Evolutionary conservation across 208 protist species (phyloP), one percentile per base, ranked within the genome.

Genomic region (Leishmania gerbilli): DNA sequence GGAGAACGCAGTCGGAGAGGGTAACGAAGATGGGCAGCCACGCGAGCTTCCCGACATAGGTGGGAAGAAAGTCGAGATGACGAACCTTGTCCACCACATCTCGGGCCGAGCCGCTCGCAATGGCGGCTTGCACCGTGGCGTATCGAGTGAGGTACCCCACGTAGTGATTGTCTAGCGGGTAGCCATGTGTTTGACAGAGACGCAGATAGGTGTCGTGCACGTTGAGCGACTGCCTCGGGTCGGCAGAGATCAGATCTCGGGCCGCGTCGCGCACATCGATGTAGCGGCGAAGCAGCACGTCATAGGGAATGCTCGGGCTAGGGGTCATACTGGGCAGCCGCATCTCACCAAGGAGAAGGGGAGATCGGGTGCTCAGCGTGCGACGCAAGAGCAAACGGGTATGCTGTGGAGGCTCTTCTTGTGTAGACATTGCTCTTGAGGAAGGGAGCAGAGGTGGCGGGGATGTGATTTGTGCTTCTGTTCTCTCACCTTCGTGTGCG

Each of bases 11-110:
- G 53, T 83, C 58, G 19, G 91, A 84, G 19, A 94, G 77, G 19
- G 86, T 90, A 19, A 89, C 76, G 8, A 92, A 79, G 71, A 94
- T 84, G 34, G 87, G 83, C 24, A 94, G 62, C 76, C 76, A 79
- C 37, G 87, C 62, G 21, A 76, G 62, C 45, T 83, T 74, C 37
- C 89, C 83, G 17, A 94, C 62, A 74, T 94, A 92, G 8, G 79
- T 79, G n/a, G 78, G 56, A 19, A 76, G 69, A 37, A 94, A 84
- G 64, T 88, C 74, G 34, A 87, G 80, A 42, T 64, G 80, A 64
- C 79, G 74, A 40, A 80, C 85, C 80, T 45, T 58, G n/a, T 42
- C 19, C 45, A 71, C n/a, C 31, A 69, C 7, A 1, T 34, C 62
- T 13, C 34, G n/a, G 5, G 45, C 64, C 49, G 45, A 19, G 56